Conservation (phyloP, 352 stramenopile species). For the Blastocystis sp. region DNA sequence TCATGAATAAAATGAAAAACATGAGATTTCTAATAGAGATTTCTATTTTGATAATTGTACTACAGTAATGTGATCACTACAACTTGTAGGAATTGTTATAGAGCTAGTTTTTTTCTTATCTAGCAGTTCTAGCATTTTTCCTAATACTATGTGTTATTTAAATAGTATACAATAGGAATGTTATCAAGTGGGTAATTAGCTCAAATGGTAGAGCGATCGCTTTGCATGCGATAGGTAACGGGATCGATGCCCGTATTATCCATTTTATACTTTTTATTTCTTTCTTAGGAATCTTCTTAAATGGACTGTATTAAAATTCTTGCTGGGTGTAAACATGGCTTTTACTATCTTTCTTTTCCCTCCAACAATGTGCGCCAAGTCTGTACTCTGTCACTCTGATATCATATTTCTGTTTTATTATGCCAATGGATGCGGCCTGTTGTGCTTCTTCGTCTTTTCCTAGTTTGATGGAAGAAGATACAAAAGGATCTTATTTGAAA, state of each 20-base stretch:
- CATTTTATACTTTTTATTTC: constrained; percentile 53
- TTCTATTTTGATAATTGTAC: background rate
- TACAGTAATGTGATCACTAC: background rate
- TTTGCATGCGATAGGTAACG: too few species aligned
- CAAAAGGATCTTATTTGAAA: background rate
- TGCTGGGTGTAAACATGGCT: background rate
- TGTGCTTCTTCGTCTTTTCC: background rate
- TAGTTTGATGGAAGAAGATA: background rate
- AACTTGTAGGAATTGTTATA: background rate
- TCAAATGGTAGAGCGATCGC: too few species aligned
- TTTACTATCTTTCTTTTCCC: background rate
- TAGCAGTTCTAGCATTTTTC: background rate
- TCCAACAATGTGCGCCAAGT: constrained; percentile 45
- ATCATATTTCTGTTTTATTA: background rate
- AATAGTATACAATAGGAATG: background rate
- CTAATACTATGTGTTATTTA: background rate
- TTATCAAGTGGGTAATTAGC: constrained; percentile 47
- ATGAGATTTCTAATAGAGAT: background rate
- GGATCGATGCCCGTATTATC: constrained; percentile 60
- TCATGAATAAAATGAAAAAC: background rate
- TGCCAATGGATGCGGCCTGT: background rate
- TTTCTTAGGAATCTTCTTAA: background rate
- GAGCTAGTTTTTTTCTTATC: background rate
- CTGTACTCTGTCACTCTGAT: background rate
- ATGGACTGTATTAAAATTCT: background rate